These are phyloP conservation scores for Ploettnerulaceae sp. DNA, from an alignment of 2,329 filamentous ascomycete species.

Conservation along the genomic window DNA sequence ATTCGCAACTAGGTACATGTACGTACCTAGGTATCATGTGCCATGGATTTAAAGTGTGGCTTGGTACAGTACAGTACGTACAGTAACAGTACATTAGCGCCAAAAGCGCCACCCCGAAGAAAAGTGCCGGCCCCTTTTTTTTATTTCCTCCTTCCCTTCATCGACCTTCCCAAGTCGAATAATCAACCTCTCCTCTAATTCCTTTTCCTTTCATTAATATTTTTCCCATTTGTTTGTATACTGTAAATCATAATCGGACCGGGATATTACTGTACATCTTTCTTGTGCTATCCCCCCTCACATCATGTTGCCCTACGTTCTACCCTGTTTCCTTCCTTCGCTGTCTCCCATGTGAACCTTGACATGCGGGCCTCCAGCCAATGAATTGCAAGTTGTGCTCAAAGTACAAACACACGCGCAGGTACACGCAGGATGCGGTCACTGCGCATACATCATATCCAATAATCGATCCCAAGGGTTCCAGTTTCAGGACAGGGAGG, in stretches of 20 bases:
- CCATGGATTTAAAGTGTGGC: conserved; percentile 4
- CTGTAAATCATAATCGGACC: not conserved
- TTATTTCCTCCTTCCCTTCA: not conserved
- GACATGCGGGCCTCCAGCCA: not conserved
- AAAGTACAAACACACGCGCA: not conserved
- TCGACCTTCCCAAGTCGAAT: not conserved
- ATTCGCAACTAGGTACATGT: no score
- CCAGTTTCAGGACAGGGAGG: no score
- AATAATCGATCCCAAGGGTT: not conserved
- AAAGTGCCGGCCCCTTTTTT: not conserved
- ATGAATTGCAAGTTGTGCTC: not conserved
- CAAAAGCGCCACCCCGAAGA: not conserved
- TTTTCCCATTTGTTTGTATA: not conserved
- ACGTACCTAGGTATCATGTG: conserved; percentile 1
- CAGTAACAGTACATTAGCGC: no score
- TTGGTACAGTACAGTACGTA: not conserved
- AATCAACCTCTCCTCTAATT: not conserved
- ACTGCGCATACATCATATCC: not conserved
- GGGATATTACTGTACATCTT: not conserved
- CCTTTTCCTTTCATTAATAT: not conserved
- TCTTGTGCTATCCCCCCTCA: no score
- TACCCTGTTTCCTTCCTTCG: not conserved
- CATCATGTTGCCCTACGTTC: not conserved
- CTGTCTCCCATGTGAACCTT: not conserved
- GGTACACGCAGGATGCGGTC: not conserved